Evolutionary conservation across 331 rosid genomes (phyloP), one percentile per base, ranked within the genome.

Genomic region (Cucumis variabilis): DNA sequence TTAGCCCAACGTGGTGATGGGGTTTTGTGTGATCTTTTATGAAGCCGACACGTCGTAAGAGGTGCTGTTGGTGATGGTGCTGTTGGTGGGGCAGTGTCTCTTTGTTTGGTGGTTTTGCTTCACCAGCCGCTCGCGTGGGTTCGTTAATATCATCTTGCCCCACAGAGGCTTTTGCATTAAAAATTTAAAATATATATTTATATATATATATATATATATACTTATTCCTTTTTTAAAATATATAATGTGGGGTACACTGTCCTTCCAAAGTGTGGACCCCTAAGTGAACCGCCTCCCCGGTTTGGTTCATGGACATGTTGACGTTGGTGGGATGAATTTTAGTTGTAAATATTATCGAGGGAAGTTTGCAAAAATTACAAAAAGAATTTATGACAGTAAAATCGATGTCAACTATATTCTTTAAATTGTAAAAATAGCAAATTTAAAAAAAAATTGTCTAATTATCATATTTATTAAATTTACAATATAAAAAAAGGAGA

Each of bases 41-140:
- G 4, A 15, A 24, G 12, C 9, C 30, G 70, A 48, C 85, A 81
- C 70, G 85, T 55, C 11, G 28, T 24, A 9, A 2, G 7, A 6
- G 23, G 14, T 25, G 83, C 44, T 50, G 83, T 44, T 8, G 44
- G 66, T 78, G 37, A 1, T 3, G 83, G 83, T 41, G n/a, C 83
- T n/a, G 83, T 5, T 37, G 44, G 66, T 78, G 83, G 83, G 66
- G 24, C 83, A 24, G 83, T n/a, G 65, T 78, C 7, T 77, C 65
- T 50, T 48, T 77, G 33, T 58, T 44, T 23, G 5, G 60, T 75
- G 19, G 63, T 50, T 77, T 25, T 77, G 63, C 50, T 77, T 55
- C 48, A 19, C 27, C 84, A 80, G 84, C 85, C 50, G 24, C 85
- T 81, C 70, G 85, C 85, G 85, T 81, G 85, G 85, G 70, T 58